phyloP scores from a whole-genome alignment of 805 yeast genomes.

The Ogataea thermomethanolica region DNA sequence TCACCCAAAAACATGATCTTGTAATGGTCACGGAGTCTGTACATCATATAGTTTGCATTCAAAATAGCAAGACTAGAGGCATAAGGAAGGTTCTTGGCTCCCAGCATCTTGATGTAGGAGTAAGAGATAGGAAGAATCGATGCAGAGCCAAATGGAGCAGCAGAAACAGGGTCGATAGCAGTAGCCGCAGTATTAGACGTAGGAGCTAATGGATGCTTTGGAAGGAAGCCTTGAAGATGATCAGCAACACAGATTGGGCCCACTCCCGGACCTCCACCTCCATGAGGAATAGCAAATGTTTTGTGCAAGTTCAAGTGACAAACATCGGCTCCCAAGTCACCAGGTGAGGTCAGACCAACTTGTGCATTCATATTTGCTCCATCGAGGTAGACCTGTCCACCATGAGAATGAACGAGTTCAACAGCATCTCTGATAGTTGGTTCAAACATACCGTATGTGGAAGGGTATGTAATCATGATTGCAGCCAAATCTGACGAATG shows the following conservation, averaged over 20 bases:
- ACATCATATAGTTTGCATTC: conserved; percentile 95
- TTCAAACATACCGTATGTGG: conserved; percentile 95
- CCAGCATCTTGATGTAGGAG: conserved; percentile 93
- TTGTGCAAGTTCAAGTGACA: conserved; percentile 96
- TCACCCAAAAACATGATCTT: conserved; percentile 70
- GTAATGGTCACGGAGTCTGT: conserved; percentile 65
- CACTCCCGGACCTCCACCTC: conserved; percentile 99
- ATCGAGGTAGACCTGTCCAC: conserved; percentile 96
- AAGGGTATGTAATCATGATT: conserved; percentile 95
- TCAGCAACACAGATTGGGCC: conserved; percentile 94
- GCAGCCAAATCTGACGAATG: conserved; percentile 76
- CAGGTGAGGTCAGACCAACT: conserved; percentile 95
- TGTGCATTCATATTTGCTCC: conserved; percentile 99
- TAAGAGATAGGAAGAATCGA: conserved; percentile 90
- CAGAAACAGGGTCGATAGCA: conserved; percentile 73
- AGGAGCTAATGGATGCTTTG: conserved; percentile 67
- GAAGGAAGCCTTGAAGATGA: conserved; percentile 78
- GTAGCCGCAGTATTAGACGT: conserved; percentile 41
- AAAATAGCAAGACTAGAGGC: conserved; percentile 89
- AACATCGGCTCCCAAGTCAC: conserved; percentile 96
- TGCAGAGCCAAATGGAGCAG: conserved; percentile 97
- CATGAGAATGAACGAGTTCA: conserved; percentile 75
- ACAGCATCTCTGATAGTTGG: conserved; percentile 85
- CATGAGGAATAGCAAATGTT: conserved; percentile 96
- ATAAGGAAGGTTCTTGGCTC: conserved; percentile 76